These are phyloP conservation scores for Sporothrix curviconia DNA, from an alignment of 2,329 filamentous ascomycete species.

Conservation along the genomic window DNA sequence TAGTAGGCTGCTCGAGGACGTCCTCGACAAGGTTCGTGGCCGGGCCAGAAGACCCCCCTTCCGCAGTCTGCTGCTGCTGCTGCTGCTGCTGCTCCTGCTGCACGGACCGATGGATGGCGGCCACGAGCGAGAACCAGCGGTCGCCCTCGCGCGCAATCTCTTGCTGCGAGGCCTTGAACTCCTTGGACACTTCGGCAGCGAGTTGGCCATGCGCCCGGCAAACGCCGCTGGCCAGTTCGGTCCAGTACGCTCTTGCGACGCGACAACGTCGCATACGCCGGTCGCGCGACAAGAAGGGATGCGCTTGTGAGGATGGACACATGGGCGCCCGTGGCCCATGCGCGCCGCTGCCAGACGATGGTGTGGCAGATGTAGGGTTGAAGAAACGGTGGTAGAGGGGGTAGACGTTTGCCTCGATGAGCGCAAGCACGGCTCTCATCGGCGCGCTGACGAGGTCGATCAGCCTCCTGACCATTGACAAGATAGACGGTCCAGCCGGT, in stretches of 20 bases:
- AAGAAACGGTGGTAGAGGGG: slow-evolving; percentile 52
- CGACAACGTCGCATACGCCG: slow-evolving; percentile 37
- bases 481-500: slow-evolving; percentile 74
- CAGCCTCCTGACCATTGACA: slow-evolving; percentile 51
- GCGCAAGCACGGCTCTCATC: slow-evolving; percentile 36
- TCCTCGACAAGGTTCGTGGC: slow-evolving; percentile 16
- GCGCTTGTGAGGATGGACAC: slow-evolving; percentile 39
- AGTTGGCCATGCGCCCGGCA: slow-evolving; percentile 62
- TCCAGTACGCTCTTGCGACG: slow-evolving; percentile 55
- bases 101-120: slow-evolving; percentile 32
- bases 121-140: slow-evolving; percentile 59
- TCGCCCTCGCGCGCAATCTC: slow-evolving; percentile 58
- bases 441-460: slow-evolving; percentile 38
- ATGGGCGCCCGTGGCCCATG: slow-evolving; percentile 28
- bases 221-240: slow-evolving; percentile 53
- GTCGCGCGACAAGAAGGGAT: slow-evolving; percentile 38
- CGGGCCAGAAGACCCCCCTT: no score
- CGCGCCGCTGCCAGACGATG: slow-evolving; percentile 28
- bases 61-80: slow-evolving; percentile 10
- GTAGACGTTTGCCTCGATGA: slow-evolving; percentile 46
- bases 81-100: slow-evolving; percentile 5
- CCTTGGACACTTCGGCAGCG: slow-evolving; percentile 72
- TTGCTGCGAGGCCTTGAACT: slow-evolving; percentile 64
- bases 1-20: slow-evolving; percentile 25
- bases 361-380: slow-evolving; percentile 35